phyloP scores from a whole-genome alignment of 345 rosid species.

The Gossypium arboreum region DNA sequence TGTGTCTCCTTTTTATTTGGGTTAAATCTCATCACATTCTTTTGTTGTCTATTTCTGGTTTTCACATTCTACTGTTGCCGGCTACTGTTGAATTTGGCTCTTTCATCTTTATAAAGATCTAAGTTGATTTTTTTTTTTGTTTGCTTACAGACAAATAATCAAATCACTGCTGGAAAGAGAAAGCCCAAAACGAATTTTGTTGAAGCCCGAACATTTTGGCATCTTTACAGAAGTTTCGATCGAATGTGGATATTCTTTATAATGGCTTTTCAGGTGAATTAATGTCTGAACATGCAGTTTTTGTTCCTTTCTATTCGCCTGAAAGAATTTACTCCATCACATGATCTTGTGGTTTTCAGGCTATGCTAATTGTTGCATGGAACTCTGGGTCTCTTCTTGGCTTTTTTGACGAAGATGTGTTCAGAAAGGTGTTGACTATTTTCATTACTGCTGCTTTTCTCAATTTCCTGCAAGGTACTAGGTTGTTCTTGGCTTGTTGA shows the following conservation, averaged over 20 bases:
- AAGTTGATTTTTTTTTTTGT: not conserved
- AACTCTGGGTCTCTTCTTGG: constrained; percentile 65
- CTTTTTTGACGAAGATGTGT: constrained; percentile 57
- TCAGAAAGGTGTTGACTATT: constrained; percentile 62
- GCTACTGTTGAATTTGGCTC: not conserved
- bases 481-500: constrained; percentile 5
- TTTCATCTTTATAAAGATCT: constrained; percentile 1
- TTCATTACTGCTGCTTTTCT: constrained; percentile 89
- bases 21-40: not conserved
- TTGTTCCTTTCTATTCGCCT: constrained; percentile 18
- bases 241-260: constrained; percentile 96
- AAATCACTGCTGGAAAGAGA: constrained; percentile 40
- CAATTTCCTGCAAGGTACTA: constrained; percentile 75
- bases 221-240: constrained; percentile 90
- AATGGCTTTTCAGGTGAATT: constrained; percentile 77
- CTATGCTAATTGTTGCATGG: constrained; percentile 89
- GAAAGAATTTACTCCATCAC: constrained; percentile 14
- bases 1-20: not conserved
- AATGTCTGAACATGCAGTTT: constrained; percentile 12
- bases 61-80: not conserved
- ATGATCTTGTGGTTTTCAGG: constrained; percentile 45
- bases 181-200: constrained; percentile 97
- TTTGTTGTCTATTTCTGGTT: not conserved
- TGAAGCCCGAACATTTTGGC: constrained; percentile 95
- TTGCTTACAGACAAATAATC: constrained; percentile 51